phyloP scores from a whole-genome alignment of 768 basidiomycete species.

The Mycena crocata region DNA sequence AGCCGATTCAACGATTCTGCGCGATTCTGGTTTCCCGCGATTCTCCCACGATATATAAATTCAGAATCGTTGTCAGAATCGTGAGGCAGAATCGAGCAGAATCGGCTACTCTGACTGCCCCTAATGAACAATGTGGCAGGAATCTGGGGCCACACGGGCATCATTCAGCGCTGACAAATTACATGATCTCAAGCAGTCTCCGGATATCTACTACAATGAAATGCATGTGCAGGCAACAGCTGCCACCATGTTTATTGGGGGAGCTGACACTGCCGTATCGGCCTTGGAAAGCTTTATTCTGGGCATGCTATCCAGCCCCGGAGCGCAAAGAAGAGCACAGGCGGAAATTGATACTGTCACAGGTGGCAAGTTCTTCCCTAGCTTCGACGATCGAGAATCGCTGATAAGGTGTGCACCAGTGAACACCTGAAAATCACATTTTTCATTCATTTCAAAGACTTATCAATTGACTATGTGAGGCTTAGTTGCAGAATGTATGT shows the following conservation, averaged over 20 bases:
- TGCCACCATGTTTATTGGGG: constrained; percentile 8
- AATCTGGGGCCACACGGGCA: not conserved
- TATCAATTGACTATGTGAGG: too few species aligned
- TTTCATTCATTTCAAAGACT: too few species aligned
- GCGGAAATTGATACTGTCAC: constrained; percentile 3
- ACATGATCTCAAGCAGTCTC: not conserved
- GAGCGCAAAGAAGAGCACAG: not conserved
- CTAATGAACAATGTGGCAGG: not conserved
- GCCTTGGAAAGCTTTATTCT: constrained; percentile 6
- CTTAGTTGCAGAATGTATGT: too few species aligned
- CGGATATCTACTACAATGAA: not conserved
- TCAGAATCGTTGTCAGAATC: too few species aligned
- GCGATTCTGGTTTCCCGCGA: too few species aligned
- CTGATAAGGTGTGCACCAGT: too few species aligned
- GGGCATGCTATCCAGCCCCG: not conserved
- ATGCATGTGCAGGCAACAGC: not conserved
- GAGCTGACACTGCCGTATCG: constrained; percentile 8
- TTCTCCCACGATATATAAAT: too few species aligned
- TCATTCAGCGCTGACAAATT: constrained; percentile 2
- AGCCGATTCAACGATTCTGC: too few species aligned
- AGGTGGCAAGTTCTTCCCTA: not conserved
- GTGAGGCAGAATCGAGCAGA: too few species aligned
- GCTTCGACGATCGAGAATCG: constrained; percentile 2
- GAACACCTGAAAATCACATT: too few species aligned
- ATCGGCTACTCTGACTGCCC: too few species aligned